Evolutionary conservation across 345 rosid species (phyloP), one percentile per base, ranked within the genome.

Genomic region (Iberis pinnata): DNA sequence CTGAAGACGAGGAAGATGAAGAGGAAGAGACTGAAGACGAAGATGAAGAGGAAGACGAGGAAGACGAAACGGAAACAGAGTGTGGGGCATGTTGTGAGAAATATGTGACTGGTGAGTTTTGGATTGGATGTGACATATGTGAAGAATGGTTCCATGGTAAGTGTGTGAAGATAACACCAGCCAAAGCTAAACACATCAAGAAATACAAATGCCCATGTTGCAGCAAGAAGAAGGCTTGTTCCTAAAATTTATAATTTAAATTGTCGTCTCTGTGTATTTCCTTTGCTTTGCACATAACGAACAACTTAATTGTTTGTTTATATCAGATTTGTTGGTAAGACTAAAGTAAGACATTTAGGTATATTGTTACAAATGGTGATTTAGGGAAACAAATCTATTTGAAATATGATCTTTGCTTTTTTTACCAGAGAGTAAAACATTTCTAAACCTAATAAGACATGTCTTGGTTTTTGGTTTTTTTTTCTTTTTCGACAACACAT

Each of bases 141-240:
- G 81, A 75, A 69, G 81, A 63, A 45, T 87, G 95, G 93, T 87
- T 69, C 46, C 73, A 69, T 57, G 73, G 73, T 2, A 69, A 63
- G 76, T 89, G 97, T 41, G 95, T 89, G 46, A 86, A 83, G 84
- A 81, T 88, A 66, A 85, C 97, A 25, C 97, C 95, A 16, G 87
- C 92, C 3, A 80, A 80, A 61, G 97, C 97, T 16, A 95, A 85
- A 68, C 95, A 85, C 67, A 82, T 88, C 46, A 85, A 85, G 82
- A 92, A 81, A 62, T 88, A 85, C 73, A 88, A 88, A 69, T 88
- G 95, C 69, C 97, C 97, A 9, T 73, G 89, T 39, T 88, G 97
- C 83, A 81, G 89, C 80, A 88, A 82, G 79, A 88, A 88, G 77
- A 83, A 89, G 68, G 79, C 76, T 13, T 80, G 95, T n/a, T 64